Conservation (phyloP, 2,329 filamentous ascomycete species). For the Metarhizium humberi region DNA sequence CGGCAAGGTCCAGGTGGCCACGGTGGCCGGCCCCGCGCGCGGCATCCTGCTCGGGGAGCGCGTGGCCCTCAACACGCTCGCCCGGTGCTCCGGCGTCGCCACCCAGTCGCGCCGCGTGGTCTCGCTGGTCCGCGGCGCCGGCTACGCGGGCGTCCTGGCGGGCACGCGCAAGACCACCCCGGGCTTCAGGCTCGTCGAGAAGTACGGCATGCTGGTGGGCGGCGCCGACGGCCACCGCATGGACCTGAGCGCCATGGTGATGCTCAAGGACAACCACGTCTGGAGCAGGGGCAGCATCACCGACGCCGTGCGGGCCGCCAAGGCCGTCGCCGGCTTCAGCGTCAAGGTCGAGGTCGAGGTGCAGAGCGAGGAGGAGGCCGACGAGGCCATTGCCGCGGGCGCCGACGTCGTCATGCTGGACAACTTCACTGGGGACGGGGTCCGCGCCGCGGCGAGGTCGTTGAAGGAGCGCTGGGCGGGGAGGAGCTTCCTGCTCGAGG, state of each 20-base stretch:
- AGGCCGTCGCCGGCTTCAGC: slow-evolving; percentile 76
- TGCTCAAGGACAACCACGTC: slow-evolving; percentile 99
- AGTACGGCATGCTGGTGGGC: slow-evolving; percentile 94
- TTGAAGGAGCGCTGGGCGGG: slow-evolving; percentile 76
- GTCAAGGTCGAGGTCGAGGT: slow-evolving; percentile 97
- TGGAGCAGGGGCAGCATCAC: slow-evolving; percentile 85
- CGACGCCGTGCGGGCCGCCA: slow-evolving; percentile 75
- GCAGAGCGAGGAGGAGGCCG: slow-evolving; percentile 75
- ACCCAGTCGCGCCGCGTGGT: slow-evolving; percentile 53
- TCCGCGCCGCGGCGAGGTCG: slow-evolving; percentile 62
- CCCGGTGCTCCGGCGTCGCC: slow-evolving; percentile 85
- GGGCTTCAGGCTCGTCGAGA: slow-evolving; percentile 90
- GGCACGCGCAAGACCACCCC: slow-evolving; percentile 96
- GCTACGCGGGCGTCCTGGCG: slow-evolving; percentile 77
- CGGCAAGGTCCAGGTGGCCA: slow-evolving; percentile 57
- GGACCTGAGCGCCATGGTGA: slow-evolving; percentile 89
- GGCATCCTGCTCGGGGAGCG: slow-evolving; percentile 81
- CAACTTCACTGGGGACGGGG: slow-evolving; percentile 77
- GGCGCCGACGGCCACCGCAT: slow-evolving; percentile 88
- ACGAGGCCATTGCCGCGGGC: slow-evolving; percentile 83
- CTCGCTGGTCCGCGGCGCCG: slow-evolving; percentile 47
- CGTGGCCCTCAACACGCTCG: slow-evolving; percentile 83
- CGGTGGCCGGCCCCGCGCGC: slow-evolving; percentile 74
- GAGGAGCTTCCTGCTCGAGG: slow-evolving; percentile 73
- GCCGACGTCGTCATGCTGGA: slow-evolving; percentile 97